Conservation (phyloP, 2,329 filamentous ascomycete genomes). For the Pseudogymnoascus pannorum region DNA sequence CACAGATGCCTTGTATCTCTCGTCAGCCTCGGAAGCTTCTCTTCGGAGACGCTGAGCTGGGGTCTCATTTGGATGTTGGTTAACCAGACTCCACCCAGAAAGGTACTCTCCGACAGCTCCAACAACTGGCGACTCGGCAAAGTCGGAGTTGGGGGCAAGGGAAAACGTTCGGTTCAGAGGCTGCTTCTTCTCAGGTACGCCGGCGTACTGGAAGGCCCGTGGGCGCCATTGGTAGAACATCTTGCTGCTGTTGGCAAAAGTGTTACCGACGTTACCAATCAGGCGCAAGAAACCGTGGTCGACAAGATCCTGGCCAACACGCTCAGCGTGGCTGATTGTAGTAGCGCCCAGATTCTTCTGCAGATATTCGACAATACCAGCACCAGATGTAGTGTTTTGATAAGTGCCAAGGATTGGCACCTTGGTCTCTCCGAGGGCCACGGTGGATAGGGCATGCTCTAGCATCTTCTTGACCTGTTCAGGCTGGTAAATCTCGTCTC, state of each 20-base stretch:
- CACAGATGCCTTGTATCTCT: constrained; percentile 83
- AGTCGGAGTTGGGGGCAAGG: constrained; percentile 51
- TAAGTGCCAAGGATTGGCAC: constrained; percentile 94
- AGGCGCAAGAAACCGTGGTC: constrained; percentile 78
- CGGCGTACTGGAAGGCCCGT: constrained; percentile 81
- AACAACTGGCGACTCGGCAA: constrained; percentile 57
- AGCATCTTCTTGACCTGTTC: constrained; percentile 90
- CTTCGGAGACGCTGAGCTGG: constrained; percentile 76
- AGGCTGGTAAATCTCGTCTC: constrained; percentile 75
- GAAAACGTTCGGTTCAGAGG: constrained; percentile 68
- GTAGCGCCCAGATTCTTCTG: constrained; percentile 79
- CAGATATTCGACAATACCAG: constrained; percentile 93
- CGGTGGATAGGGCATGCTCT: constrained; percentile 73
- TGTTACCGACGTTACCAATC: constrained; percentile 88
- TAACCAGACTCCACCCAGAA: constrained; percentile 87
- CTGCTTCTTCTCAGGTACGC: constrained; percentile 81
- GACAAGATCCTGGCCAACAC: constrained; percentile 89
- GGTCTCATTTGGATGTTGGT: constrained; percentile 87
- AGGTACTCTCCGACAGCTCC: constrained; percentile 84
- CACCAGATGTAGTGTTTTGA: constrained; percentile 81
- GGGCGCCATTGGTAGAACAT: constrained; percentile 97
- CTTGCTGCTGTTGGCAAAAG: constrained; percentile 94
- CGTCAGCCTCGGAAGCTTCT: constrained; percentile 84
- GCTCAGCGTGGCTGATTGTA: constrained; percentile 84
- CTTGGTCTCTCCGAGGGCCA: constrained; percentile 85